phyloP scores from a whole-genome alignment of 1,139 yeast species.

The Magnusiomyces clavatus region DNA sequence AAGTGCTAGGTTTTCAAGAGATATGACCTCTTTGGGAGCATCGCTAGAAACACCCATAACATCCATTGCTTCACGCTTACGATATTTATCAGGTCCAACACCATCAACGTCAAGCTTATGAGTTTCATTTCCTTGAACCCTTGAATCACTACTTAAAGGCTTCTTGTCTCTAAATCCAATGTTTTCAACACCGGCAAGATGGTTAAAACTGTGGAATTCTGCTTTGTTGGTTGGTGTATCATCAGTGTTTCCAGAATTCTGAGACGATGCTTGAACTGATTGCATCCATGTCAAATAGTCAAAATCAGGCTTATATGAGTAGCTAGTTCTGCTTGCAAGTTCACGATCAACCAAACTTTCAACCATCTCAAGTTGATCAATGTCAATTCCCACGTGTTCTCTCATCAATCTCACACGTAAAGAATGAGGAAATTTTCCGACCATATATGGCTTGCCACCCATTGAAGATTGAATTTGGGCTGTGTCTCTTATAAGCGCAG shows the following conservation, averaged over 20 bases:
- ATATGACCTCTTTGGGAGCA: conserved; percentile 43
- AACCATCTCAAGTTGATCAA: conserved; percentile 76
- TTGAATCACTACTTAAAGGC: conserved; percentile 68
- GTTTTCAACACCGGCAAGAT: conserved; percentile 83
- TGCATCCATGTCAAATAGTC: background rate
- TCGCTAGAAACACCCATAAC: conserved; percentile 2
- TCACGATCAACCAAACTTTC: conserved; percentile 42
- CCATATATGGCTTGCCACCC: conserved; percentile 76
- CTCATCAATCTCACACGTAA: conserved; percentile 88
- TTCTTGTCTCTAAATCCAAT: conserved; percentile 78
- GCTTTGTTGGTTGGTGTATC: conserved; percentile 6
- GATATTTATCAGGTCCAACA: conserved; percentile 49
- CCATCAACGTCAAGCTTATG: conserved; percentile 76
- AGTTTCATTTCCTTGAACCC: conserved; percentile 57
- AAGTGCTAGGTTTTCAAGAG: conserved; percentile 41
- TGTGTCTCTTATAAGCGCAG: conserved; percentile 78
- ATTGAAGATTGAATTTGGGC: conserved; percentile 65
- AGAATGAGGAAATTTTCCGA: conserved; percentile 84
- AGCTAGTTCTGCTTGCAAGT: background rate
- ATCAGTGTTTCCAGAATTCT: background rate
- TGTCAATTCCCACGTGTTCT: conserved; percentile 91
- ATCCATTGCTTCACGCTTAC: conserved; percentile 15
- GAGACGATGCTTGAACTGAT: background rate
- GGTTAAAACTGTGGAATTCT: conserved; percentile 57
- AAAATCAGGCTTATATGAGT: background rate